Evolutionary conservation across 352 stramenopile genomes (phyloP), one percentile per base, ranked within the genome.

Genomic region (Globisporangium heterothallicum): DNA sequence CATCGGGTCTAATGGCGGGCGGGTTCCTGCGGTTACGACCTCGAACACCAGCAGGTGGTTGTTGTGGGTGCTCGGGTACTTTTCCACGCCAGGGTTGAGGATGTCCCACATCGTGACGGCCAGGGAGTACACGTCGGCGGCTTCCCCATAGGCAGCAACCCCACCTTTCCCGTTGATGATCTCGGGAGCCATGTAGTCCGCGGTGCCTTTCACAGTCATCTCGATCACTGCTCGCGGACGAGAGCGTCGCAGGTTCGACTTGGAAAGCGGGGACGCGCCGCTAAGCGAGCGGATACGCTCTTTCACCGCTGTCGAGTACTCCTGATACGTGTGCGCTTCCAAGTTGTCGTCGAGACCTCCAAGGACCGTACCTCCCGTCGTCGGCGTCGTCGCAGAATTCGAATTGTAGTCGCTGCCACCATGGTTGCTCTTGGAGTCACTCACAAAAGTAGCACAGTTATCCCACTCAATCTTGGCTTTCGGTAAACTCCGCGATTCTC

Each of bases 41-140:
- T 76, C 63, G 18, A 86, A 77, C 0, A 84, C 61, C 2, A 58
- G 70, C 18, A 86, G 43, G 49, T 83, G 69, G 35, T 84, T 86
- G 45, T 79, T 74, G 35, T 70, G 64, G 5, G 59, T 59, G 6
- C 38, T 43, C 9, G 70, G 70, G 38, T 78, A 86, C 24, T 86
- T 86, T 27, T 76, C 70, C 30, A 26, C 29, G 13, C 57, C 61
- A 1, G 75, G 75, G 32, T 86, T 65, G 3, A 78, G 24, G 22
- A 91, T 71, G 43, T 91, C 76, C 79, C 81, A 89, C 58, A 91
- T 68, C 12, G 77, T 88, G 53, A 91, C 77, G 12, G 59, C 79
- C 14, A 92, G 53, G 24, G 72, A 74, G 57, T 86, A 91, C 13
- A 91, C 66, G 25, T 91, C 80, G 16, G 78, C 76, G 9, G 70